Evolutionary conservation across 345 rosid species (phyloP), one percentile per base, ranked within the genome.

Genomic region (Angophora floribunda): DNA sequence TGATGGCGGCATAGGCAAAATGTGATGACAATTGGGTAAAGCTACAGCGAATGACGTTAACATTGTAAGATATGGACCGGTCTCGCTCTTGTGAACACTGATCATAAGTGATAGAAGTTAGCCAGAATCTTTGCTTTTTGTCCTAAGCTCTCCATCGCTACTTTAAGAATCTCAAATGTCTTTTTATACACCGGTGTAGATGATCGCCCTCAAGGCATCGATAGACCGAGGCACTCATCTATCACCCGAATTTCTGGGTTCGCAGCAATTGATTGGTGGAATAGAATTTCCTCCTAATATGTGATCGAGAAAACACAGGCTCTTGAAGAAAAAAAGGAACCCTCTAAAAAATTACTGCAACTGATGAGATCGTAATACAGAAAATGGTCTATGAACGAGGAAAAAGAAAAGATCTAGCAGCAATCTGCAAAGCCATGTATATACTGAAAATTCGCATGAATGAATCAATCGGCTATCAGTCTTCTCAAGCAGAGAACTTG

Each of bases 1-100:
- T 9, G 6, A 30, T 2, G 1, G 44, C 3, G 16, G 1, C 16
- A 63, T 0, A 63, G 36, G 28, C 75, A 6, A 13, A 63, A 63
- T n/a, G 17, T 13, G 65, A 59, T 30, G 14, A 1, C 30, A 26
- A 26, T n/a, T 8, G 14, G 49, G 4, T 36, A 19, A 57, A 36
- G 49, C 49, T 70, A 19, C 9, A 75, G 49, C 14, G 7, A 10
- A 6, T 0, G 49, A 41, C 82, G 5, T 36, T 75, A 41, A 75
- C 4, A 19, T 41, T 57, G 24, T 2, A 41, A 75, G 82, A 19
- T 7, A 10, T 19, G 12, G 26, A 9, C 22, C 7, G 7, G 49
- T 11, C 82, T 75, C 12, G 26, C 13, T 67, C 13, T 8, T 1
- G 47, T 11, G 24, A 41, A 4, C 49, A 75, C 7, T 36, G 7